phyloP scores from a whole-genome alignment of 148 eudicot species.

The Camellia lanceoleosa region DNA sequence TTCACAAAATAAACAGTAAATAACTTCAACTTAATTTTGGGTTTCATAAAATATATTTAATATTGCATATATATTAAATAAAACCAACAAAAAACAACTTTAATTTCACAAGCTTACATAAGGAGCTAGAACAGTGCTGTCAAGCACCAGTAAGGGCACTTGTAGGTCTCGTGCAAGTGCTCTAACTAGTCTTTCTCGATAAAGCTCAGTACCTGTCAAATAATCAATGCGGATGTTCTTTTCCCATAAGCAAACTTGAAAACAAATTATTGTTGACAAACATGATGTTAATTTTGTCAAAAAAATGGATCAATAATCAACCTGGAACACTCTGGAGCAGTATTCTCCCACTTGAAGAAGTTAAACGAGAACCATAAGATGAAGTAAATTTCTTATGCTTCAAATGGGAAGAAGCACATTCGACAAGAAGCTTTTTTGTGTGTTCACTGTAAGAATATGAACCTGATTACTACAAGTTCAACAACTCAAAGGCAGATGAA shows the following conservation, averaged over 20 bases:
- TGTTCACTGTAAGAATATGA: slow-evolving; percentile 55
- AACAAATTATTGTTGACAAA: not conserved
- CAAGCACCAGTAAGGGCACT: slow-evolving; percentile 90
- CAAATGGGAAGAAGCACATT: slow-evolving; percentile 83
- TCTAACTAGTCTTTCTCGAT: slow-evolving; percentile 88
- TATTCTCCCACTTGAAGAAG: slow-evolving; percentile 86
- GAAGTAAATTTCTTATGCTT: slow-evolving; percentile 60
- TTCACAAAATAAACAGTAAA: slow-evolving; percentile 20
- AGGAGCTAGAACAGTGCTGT: slow-evolving; percentile 87
- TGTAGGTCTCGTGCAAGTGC: slow-evolving; percentile 83
- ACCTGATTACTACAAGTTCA: slow-evolving; percentile 13
- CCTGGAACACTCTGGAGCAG: slow-evolving; percentile 95
- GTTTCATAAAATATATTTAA: not conserved
- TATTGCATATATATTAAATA: not conserved
- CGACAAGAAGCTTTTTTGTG: slow-evolving; percentile 71
- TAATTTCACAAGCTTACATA: slow-evolving; percentile 49
- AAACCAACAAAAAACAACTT: not conserved
- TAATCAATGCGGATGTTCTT: slow-evolving; percentile 2
- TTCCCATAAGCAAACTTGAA: not conserved
- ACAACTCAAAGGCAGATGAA: slow-evolving; percentile 8
- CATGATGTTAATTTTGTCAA: not conserved
- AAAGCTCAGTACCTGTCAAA: slow-evolving; percentile 85
- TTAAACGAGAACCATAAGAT: slow-evolving; percentile 68
- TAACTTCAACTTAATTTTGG: not conserved
- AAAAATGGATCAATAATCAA: slow-evolving; percentile 16